A percentile compares a stretch with the other conserved stretches of the same genome.
These are phyloP conservation scores for Acanthamoeba lenticulata DNA, from an alignment of 208 protist species.

Conservation along the genomic window DNA sequence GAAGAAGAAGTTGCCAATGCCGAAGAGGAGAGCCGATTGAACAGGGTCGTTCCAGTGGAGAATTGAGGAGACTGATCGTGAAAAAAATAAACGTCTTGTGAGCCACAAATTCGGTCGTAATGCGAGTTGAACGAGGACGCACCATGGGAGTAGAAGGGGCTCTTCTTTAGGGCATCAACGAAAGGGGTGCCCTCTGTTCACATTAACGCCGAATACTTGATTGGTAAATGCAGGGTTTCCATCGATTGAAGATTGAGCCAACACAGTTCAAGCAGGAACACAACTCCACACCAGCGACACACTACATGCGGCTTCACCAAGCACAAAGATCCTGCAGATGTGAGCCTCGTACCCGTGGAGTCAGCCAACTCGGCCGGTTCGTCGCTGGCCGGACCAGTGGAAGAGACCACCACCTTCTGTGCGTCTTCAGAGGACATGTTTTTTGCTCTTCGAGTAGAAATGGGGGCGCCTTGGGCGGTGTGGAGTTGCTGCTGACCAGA, in stretches of 20 bases:
- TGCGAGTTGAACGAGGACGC: background rate
- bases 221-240: too few species aligned
- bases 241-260: too few species aligned
- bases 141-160: constrained; percentile 54
- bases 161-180: constrained; percentile 54
- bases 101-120: background rate
- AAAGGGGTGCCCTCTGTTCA: background rate
- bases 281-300: too few species aligned
- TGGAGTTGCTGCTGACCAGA: too few species aligned
- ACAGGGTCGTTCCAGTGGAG: constrained; percentile 66
- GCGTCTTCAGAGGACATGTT: constrained; percentile 37
- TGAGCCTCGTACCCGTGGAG: background rate
- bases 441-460: too few species aligned
- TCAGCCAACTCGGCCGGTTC: constrained; percentile 16
- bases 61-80: background rate
- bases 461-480: too few species aligned
- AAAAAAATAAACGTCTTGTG: background rate
- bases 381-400: background rate
- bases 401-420: constrained; percentile 4
- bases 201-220: too few species aligned
- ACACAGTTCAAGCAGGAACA: too few species aligned
- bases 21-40: constrained; percentile 65
- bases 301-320: too few species aligned
- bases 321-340: too few species aligned
- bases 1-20: constrained; percentile 73